Conservation (phyloP, 768 basidiomycete genomes). For the Suillus paluster region DNA sequence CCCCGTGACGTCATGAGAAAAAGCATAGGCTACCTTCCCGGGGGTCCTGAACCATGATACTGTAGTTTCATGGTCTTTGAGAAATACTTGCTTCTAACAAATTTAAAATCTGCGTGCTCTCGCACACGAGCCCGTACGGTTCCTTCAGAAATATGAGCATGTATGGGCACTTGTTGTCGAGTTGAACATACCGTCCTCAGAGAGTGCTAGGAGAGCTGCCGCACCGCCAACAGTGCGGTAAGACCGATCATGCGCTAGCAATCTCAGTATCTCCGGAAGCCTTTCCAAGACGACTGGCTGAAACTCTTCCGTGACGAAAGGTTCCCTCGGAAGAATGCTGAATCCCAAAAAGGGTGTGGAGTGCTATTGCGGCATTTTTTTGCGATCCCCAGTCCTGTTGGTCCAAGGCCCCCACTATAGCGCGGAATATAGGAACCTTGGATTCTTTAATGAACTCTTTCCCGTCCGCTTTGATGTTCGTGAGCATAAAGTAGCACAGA, state of each 20-base stretch:
- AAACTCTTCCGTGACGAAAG: neutral
- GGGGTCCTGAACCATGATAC: neutral
- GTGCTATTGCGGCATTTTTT: neutral
- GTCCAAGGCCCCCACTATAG: conserved; percentile 1
- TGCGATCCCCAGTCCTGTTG: neutral
- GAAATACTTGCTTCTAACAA: neutral
- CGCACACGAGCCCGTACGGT: neutral
- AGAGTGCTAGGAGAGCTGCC: neutral
- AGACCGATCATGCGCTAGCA: neutral
- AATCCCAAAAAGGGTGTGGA: neutral
- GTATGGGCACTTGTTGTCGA: neutral
- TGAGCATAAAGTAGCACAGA: neutral
- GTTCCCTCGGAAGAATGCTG: neutral
- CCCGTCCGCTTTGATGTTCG: neutral
- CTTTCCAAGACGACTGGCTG: neutral
- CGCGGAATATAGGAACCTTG: neutral
- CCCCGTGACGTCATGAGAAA: neutral
- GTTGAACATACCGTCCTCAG: neutral
- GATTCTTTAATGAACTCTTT: neutral
- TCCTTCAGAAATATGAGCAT: neutral
- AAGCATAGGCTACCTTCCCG: neutral
- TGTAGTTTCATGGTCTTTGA: neutral
- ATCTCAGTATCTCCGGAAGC: neutral
- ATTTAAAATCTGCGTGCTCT: neutral
- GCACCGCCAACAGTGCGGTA: conserved; percentile 1